These are phyloP conservation scores for Myxozyma melibiosi DNA, from an alignment of 805 yeast genomes.

Conservation along the genomic window DNA sequence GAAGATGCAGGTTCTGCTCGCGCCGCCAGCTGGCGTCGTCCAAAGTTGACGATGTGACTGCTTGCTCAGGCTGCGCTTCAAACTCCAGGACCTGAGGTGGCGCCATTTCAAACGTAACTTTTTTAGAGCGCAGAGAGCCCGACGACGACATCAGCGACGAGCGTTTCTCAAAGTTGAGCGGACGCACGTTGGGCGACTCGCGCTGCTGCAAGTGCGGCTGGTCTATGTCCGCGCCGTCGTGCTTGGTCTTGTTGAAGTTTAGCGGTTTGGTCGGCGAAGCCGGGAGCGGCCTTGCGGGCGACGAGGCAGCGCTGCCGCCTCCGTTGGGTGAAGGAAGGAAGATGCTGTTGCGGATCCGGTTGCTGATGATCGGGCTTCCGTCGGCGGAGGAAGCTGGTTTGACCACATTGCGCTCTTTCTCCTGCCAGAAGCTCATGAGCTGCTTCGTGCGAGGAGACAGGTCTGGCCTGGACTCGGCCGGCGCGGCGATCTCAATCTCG, in stretches of 20 bases:
- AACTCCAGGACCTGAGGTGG: constrained; percentile 32
- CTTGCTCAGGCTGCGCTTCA: constrained; percentile 16
- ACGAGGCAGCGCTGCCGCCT: not conserved
- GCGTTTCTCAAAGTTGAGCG: constrained; percentile 16
- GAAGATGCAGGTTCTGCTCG: not conserved
- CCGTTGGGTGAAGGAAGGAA: constrained; percentile 10
- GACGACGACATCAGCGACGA: constrained; percentile 24
- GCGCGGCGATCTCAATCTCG: not conserved
- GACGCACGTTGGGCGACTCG: not conserved
- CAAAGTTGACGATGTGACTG: constrained; percentile 7
- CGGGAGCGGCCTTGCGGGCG: constrained; percentile 6
- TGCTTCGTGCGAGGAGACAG: constrained; percentile 14
- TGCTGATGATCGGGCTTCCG: constrained; percentile 7
- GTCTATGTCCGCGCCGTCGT: not conserved
- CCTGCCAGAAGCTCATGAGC: constrained; percentile 28
- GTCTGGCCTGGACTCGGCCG: not conserved
- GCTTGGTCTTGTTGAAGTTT: not conserved
- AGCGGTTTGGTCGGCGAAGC: constrained; percentile 14
- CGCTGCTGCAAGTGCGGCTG: not conserved
- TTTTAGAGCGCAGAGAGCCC: constrained; percentile 25
- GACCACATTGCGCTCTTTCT: constrained; percentile 20
- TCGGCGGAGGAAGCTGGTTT: not conserved
- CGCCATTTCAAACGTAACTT: constrained; percentile 33
- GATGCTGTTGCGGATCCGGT: constrained; percentile 18
- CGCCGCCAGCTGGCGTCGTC: constrained; percentile 5